Base-by-base conservation (phyloP, 1,284 basidiomycete genomes). In the Phaffia rhodozyma region DNA sequence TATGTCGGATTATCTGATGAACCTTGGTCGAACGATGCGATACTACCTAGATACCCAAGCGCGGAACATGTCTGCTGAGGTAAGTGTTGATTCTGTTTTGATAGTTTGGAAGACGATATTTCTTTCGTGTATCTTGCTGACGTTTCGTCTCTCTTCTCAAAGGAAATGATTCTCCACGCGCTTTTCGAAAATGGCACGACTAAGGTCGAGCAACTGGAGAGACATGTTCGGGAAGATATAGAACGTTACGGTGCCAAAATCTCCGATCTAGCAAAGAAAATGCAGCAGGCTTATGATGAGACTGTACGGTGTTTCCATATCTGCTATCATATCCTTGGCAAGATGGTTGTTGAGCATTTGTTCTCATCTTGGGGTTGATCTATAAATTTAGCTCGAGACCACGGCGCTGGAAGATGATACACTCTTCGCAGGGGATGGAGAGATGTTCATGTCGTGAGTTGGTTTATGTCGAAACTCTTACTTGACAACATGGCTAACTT, bases 91-190 rank as follows among this genome's bases (percentile, higher is more conserved):
- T 61, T 67, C 34, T n/a, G 55, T 32, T 50, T 30, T 13, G 20
- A 30, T 49, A 60, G 66, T 23, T n/a, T n/a, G n/a, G n/a, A n/a
- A n/a, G n/a, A n/a, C n/a, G n/a, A n/a, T n/a, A n/a, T n/a, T n/a
- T n/a, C n/a, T 66, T 63, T 32, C 27, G 3, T 18, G 23, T 54
- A 20, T 34, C 32, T 5, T 30, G 21, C 64, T 55, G 21, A 59
- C 67, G 30, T n/a, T 60, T 29, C 51, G 23, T 16, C 20, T 43
- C 23, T 61, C 66, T 25, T 65, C 61, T 47, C 29, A 5, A 66
- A 93, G 87, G 91, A 96, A 83, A 91, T 97, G 58, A 84, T 96
- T 43, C 79, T 92, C 3, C 91, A 94, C 73, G 87, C 88, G 0
- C 78, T 97, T 18, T 88, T 91, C 67, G 89, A 94, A 75, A 89